Evolutionary conservation across 1,139 yeast genomes (phyloP).

Genomic region (Yamadazyma diddensiae): DNA sequence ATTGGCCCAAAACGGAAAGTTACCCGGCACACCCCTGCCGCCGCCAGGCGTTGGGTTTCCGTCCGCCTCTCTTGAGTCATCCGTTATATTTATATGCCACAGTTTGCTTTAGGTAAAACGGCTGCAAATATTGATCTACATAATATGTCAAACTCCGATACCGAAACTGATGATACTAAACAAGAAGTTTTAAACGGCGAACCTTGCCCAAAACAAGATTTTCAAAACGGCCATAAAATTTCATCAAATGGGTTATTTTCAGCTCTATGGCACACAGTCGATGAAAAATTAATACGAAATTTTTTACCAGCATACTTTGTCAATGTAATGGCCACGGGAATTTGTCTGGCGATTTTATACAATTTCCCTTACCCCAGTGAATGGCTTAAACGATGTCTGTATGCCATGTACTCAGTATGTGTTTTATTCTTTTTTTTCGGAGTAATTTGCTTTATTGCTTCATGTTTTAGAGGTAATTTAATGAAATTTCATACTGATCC

Average conservation of each 20-base stretch:
- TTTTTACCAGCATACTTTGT: constrained; percentile 66
- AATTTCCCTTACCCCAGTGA: constrained; percentile 60
- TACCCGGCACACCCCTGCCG: no score
- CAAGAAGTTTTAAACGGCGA: no score
- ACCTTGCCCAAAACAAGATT: no score
- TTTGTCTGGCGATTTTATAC: constrained; percentile 57
- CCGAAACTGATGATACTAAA: no score
- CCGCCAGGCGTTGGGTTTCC: no score
- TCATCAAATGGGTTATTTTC: neutral
- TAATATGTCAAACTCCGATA: no score
- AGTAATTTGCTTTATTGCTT: constrained; percentile 33
- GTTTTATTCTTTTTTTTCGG: constrained; percentile 44
- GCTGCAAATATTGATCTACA: no score
- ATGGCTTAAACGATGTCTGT: constrained; percentile 60
- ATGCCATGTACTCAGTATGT: constrained; percentile 54
- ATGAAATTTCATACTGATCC: constrained; percentile 41
- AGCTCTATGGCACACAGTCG: constrained; percentile 2
- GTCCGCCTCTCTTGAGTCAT: no score
- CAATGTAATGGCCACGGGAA: constrained; percentile 83
- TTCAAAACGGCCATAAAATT: no score
- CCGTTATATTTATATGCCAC: no score
- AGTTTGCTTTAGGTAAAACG: no score
- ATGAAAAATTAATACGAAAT: constrained; percentile 21
- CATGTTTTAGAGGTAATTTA: constrained; percentile 33
- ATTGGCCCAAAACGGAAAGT: no score